Base-by-base conservation (phyloP, 306 rosid genomes). In the Sesbania bispinosa region DNA sequence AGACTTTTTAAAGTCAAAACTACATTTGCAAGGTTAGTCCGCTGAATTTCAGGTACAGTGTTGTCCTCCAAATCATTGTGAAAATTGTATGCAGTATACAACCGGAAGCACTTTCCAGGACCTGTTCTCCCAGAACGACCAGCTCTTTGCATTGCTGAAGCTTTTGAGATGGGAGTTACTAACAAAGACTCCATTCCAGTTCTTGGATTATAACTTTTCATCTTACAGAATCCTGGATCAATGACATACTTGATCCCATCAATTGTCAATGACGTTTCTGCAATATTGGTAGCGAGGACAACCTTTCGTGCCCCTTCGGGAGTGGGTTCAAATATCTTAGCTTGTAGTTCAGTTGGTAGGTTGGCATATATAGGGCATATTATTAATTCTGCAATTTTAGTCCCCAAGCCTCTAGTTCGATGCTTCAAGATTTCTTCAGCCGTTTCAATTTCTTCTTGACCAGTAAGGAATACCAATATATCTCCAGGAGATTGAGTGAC, bases 71-170 rank as follows among this genome's bases (percentile, higher is more conserved):
- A 73, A 77, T 94, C 99, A 70, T 84, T 80, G 38, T 76, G 78
- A 79, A 61, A 94, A 69, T 87, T 94, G 78, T 86, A 86, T 26
- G 94, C 87, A 2, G 99, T 87, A 71, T 91, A 94, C 69, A 94
- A 71, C 32, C 95, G 89, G 67, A 85, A 94, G 87, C 99, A 94
- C 87, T 84, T 94, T 42, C 99, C 99, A 19, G 97, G 97, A 29
- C 97, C 96, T 16, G 99, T 94, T 83, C 99, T 85, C 79, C 99
- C 99, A 55, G 96, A 86, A 53, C 97, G 90, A 11, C 99, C 97
- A 13, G 96, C 99, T 71, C 99, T 79, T 78, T 94, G 99, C 75
- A 77, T 91, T 15, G 99, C 99, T 14, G 99, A 91, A 65, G 99
- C 99, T 87, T 89, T 94, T 47, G 99, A 94, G 67, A 89, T 87